Conservation (phyloP, 1,284 basidiomycete species). For the Xanthoconium separans region DNA sequence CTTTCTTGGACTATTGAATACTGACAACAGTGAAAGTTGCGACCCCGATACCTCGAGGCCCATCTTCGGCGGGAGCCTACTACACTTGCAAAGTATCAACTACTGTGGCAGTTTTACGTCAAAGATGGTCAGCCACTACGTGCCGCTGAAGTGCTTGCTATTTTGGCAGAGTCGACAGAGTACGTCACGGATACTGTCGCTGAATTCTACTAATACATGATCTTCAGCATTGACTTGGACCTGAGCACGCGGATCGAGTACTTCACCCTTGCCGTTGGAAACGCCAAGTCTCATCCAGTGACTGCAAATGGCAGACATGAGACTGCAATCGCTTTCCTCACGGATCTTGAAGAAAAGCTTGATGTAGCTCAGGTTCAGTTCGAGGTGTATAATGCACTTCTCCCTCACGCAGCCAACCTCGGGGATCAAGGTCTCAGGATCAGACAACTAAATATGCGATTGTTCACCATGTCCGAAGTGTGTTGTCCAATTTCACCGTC, state of each 20-base stretch:
- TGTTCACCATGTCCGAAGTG: conserved; percentile 75
- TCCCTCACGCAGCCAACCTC: conserved; percentile 59
- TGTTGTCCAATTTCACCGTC: conserved; percentile 15
- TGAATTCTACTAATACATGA: conserved; percentile 1
- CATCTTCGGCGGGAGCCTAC: conserved; percentile 85
- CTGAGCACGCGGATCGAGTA: conserved; percentile 82
- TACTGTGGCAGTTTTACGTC: conserved; percentile 97
- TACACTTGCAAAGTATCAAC: conserved; percentile 80
- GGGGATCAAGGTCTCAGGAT: conserved; percentile 57
- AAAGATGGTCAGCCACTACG: conserved; percentile 83
- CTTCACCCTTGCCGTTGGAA: conserved; percentile 90
- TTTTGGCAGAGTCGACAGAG: conserved; percentile 85
- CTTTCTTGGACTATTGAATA: conserved; percentile 5
- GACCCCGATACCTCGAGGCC: conserved; percentile 82
- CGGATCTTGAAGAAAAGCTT: conserved; percentile 92
- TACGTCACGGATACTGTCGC: conserved; percentile 38
- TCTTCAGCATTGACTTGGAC: conserved; percentile 60
- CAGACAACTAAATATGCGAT: conserved; percentile 49
- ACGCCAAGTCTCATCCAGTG: conserved; percentile 91
- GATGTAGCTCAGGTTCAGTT: conserved; percentile 97
- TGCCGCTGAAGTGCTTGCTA: conserved; percentile 86
- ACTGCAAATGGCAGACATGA: conserved; percentile 75
- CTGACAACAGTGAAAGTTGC: conserved; percentile 55
- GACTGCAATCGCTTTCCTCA: conserved; percentile 87
- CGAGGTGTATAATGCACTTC: conserved; percentile 73